Evolutionary conservation across 176 grass and related monocot species (phyloP).

Genomic region (Oryza glaberrima): DNA sequence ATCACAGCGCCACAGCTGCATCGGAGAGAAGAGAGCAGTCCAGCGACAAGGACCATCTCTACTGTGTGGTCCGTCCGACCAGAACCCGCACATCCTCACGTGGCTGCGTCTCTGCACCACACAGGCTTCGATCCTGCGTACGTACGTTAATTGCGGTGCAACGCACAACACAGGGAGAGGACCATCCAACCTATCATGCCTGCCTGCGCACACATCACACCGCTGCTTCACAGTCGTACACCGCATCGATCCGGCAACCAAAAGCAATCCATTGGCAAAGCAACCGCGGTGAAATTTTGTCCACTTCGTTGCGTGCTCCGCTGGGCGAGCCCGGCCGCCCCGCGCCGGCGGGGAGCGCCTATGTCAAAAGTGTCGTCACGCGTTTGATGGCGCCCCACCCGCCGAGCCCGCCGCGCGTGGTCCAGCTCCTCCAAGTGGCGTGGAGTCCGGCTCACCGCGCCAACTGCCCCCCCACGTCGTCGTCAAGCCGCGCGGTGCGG

Average conservation of each 20-base stretch:
- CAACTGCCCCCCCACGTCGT: too few species aligned
- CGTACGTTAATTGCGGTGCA: neutral
- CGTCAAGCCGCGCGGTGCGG: neutral
- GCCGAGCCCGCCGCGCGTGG: too few species aligned
- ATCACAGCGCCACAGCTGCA: neutral
- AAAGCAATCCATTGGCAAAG: neutral
- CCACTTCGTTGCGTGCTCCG: neutral
- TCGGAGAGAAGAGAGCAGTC: neutral
- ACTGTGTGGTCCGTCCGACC: neutral
- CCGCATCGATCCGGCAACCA: neutral
- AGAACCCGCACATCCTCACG: constrained; percentile 1
- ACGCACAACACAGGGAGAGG: neutral
- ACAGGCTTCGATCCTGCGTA: neutral
- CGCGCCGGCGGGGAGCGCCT: neutral
- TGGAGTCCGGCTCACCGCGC: constrained; percentile 6
- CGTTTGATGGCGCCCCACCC: neutral
- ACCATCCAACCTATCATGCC: neutral
- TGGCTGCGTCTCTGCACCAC: neutral
- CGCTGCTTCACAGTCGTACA: too few species aligned
- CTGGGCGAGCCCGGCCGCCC: neutral
- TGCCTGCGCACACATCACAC: neutral
- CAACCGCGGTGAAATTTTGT: neutral
- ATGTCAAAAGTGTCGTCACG: neutral
- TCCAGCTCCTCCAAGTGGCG: constrained; percentile 27
- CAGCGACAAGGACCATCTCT: neutral